Base-by-base conservation (phyloP, 2,329 filamentous ascomycete genomes). In the Pseudocercospora ulei region DNA sequence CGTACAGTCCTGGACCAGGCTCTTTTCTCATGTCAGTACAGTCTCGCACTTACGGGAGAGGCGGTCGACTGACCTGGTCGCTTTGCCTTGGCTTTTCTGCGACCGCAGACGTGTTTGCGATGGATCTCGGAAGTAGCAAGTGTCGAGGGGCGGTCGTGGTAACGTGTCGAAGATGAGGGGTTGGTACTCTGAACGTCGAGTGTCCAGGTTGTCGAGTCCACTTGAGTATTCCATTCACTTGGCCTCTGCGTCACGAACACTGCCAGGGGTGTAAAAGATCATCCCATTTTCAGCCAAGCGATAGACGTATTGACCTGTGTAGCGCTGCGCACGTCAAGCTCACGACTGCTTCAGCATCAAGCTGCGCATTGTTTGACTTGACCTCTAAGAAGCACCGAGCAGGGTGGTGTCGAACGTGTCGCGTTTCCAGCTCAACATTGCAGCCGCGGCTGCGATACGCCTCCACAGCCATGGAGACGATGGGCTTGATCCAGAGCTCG, bases 381-480 rank as follows among this genome's bases (percentile, higher is more conserved):
- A 35, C 36, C n/a, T 45, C 36, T 14, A 42, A 30, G 22, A 44
- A 53, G 5, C 53, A 47, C 12, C 39, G 39, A 5, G 45, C 41
- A 3, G 54, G 47, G 23, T 52, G 47, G 31, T 56, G 53, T 26
- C 43, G 43, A 8, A 49, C 41, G 19, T 51, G 46, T 4, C 49
- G 47, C 7, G 50, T 58, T 12, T 52, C 51, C 18, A 59, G 30
- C 35, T 55, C 48, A 4, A 56, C 50, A 22, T 42, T 46, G 38
- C 56, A 59, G 3, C 50, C 48, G 12, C 56, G 52, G 26, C 43
- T 43, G 9, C 45, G 38, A 19, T 53, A 40, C 7, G 49, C 52
- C 18, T 53, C 45, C 16, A 49, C 24, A 3, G 52, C 52, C 55
- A 58, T 57, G n/a, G 41, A 16, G 19, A 58, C 40, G 39, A 59